Evolutionary conservation across 306 rosid species (phyloP), one percentile per base, ranked within the genome.

Genomic region (Malus sieversii): DNA sequence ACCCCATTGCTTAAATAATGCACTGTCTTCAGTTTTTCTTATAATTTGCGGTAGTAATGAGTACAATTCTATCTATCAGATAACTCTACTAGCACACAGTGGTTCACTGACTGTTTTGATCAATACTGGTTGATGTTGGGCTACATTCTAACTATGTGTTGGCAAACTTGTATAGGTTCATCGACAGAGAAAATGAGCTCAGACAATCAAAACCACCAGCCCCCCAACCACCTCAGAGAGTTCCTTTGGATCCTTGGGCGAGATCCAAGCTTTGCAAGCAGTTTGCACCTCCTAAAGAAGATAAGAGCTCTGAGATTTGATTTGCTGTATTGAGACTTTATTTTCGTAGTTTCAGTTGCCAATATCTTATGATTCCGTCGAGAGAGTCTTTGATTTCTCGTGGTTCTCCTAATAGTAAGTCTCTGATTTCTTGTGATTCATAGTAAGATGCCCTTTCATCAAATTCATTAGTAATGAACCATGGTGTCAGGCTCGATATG

Each of bases 231-330:
- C 96, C 92, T n/a, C 89, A 83, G 83, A 86, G 79, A 83, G 85
- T 87, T 73, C 87, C 99, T 63, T 40, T 92, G 63, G 97, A 92
- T 83, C 99, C 99, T 29, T 95, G 97, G 97, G 75, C 93, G 51
- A 82, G 87, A 68, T 92, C 99, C 53, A 87, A 81, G 66, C 97
- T 92, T 72, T 80, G 74, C 75, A 84, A 81, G 87, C 96, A 85
- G 86, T 86, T 81, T 81, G 97, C 98, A 48, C 86, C 97, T 45
- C 98, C 90, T 1, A 92, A 90, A 82, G 97, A 84, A 78, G 87
- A 78, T 3, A 91, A 82, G 74, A 77, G 67, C 75, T 80, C 89
- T 1, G 91, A 84, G 66, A 48, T 82, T 35, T 91, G 86, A 90
- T 68, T 10, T 53, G 29, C 58, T 16, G 51, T 29, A 59, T 68